Evolutionary conservation across 768 basidiomycete species (phyloP), one percentile per base, ranked within the genome.

Genomic region (Termitomyces sp.): DNA sequence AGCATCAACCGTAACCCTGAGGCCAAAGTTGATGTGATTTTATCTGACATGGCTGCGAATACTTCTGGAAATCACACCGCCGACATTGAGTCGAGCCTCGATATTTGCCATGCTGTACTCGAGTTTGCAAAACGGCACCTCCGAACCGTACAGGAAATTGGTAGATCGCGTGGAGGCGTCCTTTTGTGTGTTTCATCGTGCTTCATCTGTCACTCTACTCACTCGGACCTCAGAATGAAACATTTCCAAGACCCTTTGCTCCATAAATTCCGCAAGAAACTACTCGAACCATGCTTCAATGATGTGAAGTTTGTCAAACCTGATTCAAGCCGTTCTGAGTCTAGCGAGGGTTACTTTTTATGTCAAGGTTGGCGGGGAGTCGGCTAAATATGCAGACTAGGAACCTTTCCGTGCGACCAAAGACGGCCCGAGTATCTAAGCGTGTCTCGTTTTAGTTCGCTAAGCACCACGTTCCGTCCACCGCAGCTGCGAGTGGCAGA

Each of bases 31-130:
- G 93, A 98, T 68, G 74, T 95, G 18, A 81, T 97, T 26, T 77
- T 97, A 4, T 92, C 88, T 8, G 95, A 97, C 66, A 94, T 98
- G 88, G 91, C 94, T 18, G 85, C 85, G 20, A 94, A 94, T 68
- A 77, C 84, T 58, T 82, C 87, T 2, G 95, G 96, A 6, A 85
- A 88, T 59, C 69, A 77, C 18, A 70, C 72, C 0, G 77, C 78
- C 51, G 95, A 98, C 70, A 79, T 81, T 1, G 79, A 86, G 64
- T 69, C 78, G 10, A 87, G 87, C 57, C 76, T 95, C 33, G 80
- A 87, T 38, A 86, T 98, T 22, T 90, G 86, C 66, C 71, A 79
- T 38, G 84, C 88, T 3, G 94, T 91, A 0, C 82, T 88, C 58
- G 70, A 77, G 44, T 95, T 97, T 67, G 80, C 85, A 4, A 69